Evolutionary conservation across 1,139 yeast species (phyloP).

Genomic region (Meyerozyma guilliermondii): DNA sequence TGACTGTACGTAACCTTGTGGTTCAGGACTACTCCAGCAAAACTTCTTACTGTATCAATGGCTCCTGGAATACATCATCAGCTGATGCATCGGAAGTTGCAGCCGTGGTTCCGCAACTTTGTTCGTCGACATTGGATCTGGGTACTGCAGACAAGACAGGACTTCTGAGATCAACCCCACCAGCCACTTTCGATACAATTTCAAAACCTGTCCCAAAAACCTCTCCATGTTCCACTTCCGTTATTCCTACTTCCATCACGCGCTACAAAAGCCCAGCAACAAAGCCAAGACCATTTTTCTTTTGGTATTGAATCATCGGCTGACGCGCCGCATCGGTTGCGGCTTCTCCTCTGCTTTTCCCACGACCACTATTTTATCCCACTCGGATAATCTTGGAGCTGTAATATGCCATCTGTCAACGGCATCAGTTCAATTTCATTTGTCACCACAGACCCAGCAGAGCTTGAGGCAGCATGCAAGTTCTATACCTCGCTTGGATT

Average conservation of each 20-base stretch:
- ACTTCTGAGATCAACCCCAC: no score
- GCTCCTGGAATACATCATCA: not conserved
- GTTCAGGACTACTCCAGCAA: conserved; percentile 36
- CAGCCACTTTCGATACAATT: no score
- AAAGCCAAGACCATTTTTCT: not conserved
- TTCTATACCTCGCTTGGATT: conserved; percentile 61
- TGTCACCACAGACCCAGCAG: conserved; percentile 47
- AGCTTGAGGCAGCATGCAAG: conserved; percentile 40
- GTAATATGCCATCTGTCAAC: conserved; percentile 5
- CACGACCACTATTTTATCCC: not conserved
- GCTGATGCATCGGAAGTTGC: not conserved
- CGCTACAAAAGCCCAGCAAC: not conserved
- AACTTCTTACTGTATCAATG: conserved; percentile 15
- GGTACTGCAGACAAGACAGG: no score
- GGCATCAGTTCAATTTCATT: conserved; percentile 45
- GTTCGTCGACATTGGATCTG: no score
- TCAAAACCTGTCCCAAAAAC: no score
- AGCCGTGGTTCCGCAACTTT: not conserved
- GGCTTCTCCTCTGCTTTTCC: not conserved
- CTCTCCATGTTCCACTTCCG: no score
- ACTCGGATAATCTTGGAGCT: not conserved
- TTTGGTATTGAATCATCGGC: not conserved
- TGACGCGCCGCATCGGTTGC: conserved; percentile 2
- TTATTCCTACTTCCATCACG: no score
- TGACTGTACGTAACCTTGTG: conserved; percentile 25